Evolutionary conservation across 108 stramenopile genomes (phyloP).

Genomic region (Nannochloropsis oceanica): DNA sequence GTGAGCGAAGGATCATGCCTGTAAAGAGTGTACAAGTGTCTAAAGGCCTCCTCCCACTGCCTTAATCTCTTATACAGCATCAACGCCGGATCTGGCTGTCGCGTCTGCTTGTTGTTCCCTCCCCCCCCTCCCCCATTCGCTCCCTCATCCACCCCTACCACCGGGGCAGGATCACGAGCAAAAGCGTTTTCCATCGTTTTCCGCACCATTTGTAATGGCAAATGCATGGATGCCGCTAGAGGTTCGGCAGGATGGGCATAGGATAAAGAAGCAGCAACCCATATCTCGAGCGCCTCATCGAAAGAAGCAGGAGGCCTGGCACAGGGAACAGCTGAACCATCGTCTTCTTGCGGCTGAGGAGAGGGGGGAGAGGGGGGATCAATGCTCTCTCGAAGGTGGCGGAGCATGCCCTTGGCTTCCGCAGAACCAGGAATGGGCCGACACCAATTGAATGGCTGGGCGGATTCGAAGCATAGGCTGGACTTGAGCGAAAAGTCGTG

Average conservation of each 20-base stretch:
- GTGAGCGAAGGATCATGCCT: neutral
- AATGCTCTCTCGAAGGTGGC: neutral
- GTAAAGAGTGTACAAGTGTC: neutral
- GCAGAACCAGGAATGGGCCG: neutral
- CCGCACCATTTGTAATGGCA: neutral
- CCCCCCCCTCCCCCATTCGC: too few relatives aligned
- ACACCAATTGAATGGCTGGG: neutral
- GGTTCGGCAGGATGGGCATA: neutral
- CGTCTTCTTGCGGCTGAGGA: neutral
- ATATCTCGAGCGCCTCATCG: neutral
- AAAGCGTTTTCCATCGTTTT: neutral
- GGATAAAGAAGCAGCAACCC: neutral
- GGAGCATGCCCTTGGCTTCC: neutral
- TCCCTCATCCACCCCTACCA: neutral
- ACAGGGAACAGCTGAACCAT: neutral
- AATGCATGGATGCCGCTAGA: neutral
- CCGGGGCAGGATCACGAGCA: neutral
- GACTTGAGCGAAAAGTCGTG: neutral
- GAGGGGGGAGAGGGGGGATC: neutral
- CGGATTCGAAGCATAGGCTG: neutral
- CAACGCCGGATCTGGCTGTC: neutral
- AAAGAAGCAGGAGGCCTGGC: neutral
- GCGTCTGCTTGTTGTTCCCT: neutral
- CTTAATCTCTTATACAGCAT: neutral
- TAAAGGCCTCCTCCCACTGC: neutral